Conservation (phyloP, 2,329 filamentous ascomycete species). For the Chaetomium strumarium region DNA sequence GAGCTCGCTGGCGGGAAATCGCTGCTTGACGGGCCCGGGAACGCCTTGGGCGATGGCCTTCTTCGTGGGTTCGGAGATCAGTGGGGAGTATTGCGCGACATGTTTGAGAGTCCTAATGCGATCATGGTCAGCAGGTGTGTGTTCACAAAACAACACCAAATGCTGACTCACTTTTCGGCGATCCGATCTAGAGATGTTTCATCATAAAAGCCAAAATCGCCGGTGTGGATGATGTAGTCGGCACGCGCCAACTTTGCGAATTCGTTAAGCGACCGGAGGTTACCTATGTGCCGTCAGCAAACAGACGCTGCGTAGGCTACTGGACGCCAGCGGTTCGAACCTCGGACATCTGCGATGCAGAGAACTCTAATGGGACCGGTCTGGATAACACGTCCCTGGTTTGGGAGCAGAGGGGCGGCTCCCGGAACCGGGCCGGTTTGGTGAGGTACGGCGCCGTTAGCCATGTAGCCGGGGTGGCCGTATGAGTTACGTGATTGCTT, state of each 20-base stretch:
- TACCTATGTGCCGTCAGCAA: conserved; percentile 53
- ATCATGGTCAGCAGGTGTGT: conserved; percentile 14
- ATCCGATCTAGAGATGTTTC: conserved; percentile 92
- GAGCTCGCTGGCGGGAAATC: conserved; percentile 74
- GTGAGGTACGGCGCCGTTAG: conserved; percentile 52
- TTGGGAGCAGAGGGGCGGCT: conserved; percentile 59
- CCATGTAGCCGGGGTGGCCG: conserved; percentile 55
- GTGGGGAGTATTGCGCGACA: conserved; percentile 94
- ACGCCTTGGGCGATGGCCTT: conserved; percentile 61
- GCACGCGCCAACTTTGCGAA: conserved; percentile 90
- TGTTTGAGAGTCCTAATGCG: conserved; percentile 80
- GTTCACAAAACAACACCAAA: conserved; percentile 10
- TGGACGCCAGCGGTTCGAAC: conserved; percentile 36
- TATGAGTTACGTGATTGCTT: conserved; percentile 36
- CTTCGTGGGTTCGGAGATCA: conserved; percentile 74
- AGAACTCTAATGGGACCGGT: conserved; percentile 60
- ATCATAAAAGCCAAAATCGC: conserved; percentile 99
- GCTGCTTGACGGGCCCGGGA: conserved; percentile 74
- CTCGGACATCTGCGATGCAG: conserved; percentile 67
- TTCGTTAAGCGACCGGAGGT: conserved; percentile 91
- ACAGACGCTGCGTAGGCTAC: conserved; percentile 1
- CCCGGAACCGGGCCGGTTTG: conserved; percentile 45
- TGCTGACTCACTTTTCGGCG: conserved; percentile 77
- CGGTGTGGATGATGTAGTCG: conserved; percentile 97
- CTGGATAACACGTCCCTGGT: conserved; percentile 61